Conservation (phyloP, 768 basidiomycete species). For the Psilocybe cyanescens region DNA sequence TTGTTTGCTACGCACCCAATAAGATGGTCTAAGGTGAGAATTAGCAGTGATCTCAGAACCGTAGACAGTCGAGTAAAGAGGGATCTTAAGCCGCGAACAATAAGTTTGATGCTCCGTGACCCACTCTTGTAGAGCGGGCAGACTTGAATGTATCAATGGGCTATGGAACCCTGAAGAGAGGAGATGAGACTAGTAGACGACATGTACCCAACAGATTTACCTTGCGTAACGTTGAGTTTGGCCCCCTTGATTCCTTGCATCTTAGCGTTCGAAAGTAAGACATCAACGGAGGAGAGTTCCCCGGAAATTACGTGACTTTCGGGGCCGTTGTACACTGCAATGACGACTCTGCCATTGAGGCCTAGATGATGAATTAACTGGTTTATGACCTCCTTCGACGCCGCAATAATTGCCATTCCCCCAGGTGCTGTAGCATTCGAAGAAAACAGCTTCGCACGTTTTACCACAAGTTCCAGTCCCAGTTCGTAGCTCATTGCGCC, state of each 20-base stretch:
- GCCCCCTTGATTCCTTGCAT: conserved; percentile 17
- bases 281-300: conserved; percentile 16
- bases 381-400: conserved; percentile 14
- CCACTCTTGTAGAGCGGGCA: conserved; percentile 27
- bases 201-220: conserved; percentile 5
- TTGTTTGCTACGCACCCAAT: conserved; percentile 26
- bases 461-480: conserved; percentile 27
- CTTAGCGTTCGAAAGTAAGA: conserved; percentile 20
- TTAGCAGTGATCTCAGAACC: conserved; percentile 16
- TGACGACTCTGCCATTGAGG: conserved; percentile 19
- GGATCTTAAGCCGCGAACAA: conserved; percentile 16
- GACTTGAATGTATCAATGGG: conserved; percentile 23
- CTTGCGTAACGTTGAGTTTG: conserved; percentile 30
- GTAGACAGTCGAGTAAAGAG: conserved; percentile 27
- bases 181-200: background rate
- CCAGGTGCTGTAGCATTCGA: conserved; percentile 17
- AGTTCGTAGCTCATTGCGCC: conserved; percentile 26
- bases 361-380: conserved; percentile 15
- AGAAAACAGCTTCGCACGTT: conserved; percentile 23
- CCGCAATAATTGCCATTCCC: conserved; percentile 29
- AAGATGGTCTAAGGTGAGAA: conserved; percentile 12
- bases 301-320: conserved; percentile 29
- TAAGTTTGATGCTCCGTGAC: conserved; percentile 5
- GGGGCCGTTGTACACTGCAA: conserved; percentile 27
- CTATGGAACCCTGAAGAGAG: conserved; percentile 32